A percentile compares a stretch with the other conserved stretches of the same genome.
These are phyloP conservation scores for Xylaria castorea DNA, from an alignment of 495 filamentous ascomycete species.

Conservation along the genomic window DNA sequence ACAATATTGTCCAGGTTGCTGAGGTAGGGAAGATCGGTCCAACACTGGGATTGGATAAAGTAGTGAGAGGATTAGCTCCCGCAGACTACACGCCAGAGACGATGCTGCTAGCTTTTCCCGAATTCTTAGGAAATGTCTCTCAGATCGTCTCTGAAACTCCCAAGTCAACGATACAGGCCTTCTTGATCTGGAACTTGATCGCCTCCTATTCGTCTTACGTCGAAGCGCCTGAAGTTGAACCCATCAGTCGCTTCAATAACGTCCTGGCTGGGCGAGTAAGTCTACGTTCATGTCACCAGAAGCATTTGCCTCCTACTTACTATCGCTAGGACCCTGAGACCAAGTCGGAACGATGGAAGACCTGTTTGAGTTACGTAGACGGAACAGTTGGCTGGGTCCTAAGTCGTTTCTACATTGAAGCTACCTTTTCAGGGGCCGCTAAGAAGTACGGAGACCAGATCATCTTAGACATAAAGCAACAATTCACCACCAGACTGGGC, in stretches of 20 bases:
- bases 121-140: slow-evolving; percentile 42
- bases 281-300: not conserved
- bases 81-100: slow-evolving; percentile 57
- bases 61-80: slow-evolving; percentile 62
- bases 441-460: slow-evolving; percentile 73
- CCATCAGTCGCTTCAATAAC: slow-evolving; percentile 64
- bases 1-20: slow-evolving; percentile 46
- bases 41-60: slow-evolving; percentile 57
- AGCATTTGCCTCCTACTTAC: not conserved
- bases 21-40: slow-evolving; percentile 62
- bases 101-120: slow-evolving; percentile 56
- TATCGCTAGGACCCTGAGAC: slow-evolving; percentile 61
- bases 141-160: slow-evolving; percentile 42
- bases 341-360: slow-evolving; percentile 71
- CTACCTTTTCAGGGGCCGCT: slow-evolving; percentile 67
- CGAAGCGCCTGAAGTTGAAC: slow-evolving; percentile 64
- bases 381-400: slow-evolving; percentile 61
- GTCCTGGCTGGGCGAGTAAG: slow-evolving; percentile 43
- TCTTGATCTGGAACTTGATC: slow-evolving; percentile 45
- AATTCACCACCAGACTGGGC: slow-evolving; percentile 66
- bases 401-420: slow-evolving; percentile 72
- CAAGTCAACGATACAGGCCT: slow-evolving; percentile 44
- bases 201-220: slow-evolving; percentile 51
- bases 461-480: slow-evolving; percentile 70
- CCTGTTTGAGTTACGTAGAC: slow-evolving; percentile 66